Percentiles rank a stretch among this genome's conserved stretches.
These are phyloP conservation scores for Penicillium glabrum DNA, from an alignment of 2,329 filamentous ascomycete species.

Conservation along the genomic window DNA sequence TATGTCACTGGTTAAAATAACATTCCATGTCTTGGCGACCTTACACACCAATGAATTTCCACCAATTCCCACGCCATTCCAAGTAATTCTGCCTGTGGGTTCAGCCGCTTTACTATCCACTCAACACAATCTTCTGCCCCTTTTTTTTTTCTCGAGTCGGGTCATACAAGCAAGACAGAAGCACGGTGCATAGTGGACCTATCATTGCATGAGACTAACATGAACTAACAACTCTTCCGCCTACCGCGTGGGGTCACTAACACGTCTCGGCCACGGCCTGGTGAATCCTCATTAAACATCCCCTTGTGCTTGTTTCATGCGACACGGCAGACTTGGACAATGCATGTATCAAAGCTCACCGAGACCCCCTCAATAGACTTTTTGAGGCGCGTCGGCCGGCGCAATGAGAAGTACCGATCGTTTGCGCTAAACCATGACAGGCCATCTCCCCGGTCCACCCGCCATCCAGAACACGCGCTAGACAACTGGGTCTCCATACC, in stretches of 20 bases:
- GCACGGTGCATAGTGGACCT: background rate
- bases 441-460: constrained; percentile 9
- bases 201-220: background rate
- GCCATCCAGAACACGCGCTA: background rate
- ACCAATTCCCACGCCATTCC: background rate
- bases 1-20: background rate
- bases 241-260: background rate
- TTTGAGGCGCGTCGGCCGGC: background rate
- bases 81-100: background rate
- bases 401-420: background rate
- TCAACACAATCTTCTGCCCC: background rate
- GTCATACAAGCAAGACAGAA: background rate
- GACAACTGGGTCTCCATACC: background rate
- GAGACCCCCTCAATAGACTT: constrained; percentile 6
- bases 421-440: constrained; percentile 12
- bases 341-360: background rate
- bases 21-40: background rate
- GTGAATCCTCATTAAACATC: constrained; percentile 11
- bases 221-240: background rate
- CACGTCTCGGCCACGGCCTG: background rate
- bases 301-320: background rate
- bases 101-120: background rate
- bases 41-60: background rate
- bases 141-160: constrained; percentile 18
- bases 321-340: background rate